Base-by-base conservation (phyloP, 1,284 basidiomycete genomes). In the Leccinum griseonigrum region DNA sequence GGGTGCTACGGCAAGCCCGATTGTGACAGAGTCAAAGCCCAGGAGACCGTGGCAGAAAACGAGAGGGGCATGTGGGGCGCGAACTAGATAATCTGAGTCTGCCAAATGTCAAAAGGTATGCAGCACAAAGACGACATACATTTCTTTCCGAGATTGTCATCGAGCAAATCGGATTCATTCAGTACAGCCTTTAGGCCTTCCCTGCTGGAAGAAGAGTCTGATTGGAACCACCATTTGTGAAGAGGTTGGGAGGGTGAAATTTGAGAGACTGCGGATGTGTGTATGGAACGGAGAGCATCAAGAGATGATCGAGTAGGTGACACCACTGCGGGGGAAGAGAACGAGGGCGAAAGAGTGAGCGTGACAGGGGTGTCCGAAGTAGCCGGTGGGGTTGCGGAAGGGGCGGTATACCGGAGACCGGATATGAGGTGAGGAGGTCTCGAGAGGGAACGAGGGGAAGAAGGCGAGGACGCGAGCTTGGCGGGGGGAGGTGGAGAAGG, bases 11-110 rank as follows among this genome's bases (percentile, higher is more conserved):
- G 86, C 76, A 2, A 85, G 86, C 9, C 88, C 87, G 52, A 91
- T 84, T 4, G 83, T 88, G 63, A 91, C 84, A 0, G 86, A 87
- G 72, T 95, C 92, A 69, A 94, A 94, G 4, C 94, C 95, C 2
- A 97, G 82, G 1, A 97, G 82, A 8, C 96, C 95, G 71, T 98
- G 95, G 67, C 95, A 97, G 74, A 98, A 97, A 3, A 98, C 90
- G 53, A 97, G 76, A 0, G 95, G 95, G 67, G 94, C 85, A 63
- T 84, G 83, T 0, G 95, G 91, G 2, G 91, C 81, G 2, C 83
- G 82, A 71, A 95, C 89, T 90, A 58, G 29, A 31, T 18, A 28
- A 66, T 57, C 6, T 32, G 54, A 51, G 62, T 63, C 56, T 34
- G 59, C 54, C 51, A 16, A 61, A 59, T 31, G 50, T 31, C 38